These are phyloP conservation scores for Aegilops sharonensis DNA, from an alignment of 176 grass and related monocot genomes.

Conservation along the genomic window DNA sequence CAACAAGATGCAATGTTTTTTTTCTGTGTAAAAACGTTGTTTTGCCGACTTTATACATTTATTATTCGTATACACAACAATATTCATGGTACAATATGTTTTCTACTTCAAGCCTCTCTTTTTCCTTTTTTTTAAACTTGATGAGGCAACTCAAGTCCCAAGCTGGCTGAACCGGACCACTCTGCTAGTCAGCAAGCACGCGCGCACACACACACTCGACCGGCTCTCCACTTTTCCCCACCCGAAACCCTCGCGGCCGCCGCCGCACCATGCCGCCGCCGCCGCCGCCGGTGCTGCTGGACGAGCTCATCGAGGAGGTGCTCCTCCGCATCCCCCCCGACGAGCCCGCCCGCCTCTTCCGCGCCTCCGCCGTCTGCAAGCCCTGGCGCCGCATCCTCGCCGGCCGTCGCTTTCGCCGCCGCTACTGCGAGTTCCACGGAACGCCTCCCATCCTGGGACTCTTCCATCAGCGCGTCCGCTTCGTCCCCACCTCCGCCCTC, in stretches of 20 bases:
- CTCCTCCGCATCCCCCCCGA: not conserved
- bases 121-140: too few relatives aligned
- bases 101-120: too few relatives aligned
- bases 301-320: not conserved
- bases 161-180: too few relatives aligned
- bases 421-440: slow-evolving; percentile 22
- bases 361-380: slow-evolving; percentile 1
- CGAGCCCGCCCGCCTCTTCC: not conserved
- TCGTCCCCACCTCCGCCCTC: not conserved
- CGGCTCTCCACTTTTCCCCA: not conserved
- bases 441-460: not conserved
- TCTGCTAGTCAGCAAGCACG: too few relatives aligned
- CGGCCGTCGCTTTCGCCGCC: not conserved
- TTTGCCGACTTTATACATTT: too few relatives aligned
- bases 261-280: not conserved
- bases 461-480: not conserved
- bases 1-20: too few relatives aligned
- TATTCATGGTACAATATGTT: too few relatives aligned
- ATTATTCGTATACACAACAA: too few relatives aligned
- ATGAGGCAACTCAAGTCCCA: too few relatives aligned
- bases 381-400: slow-evolving; percentile 9
- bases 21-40: too few relatives aligned
- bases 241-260: not conserved
- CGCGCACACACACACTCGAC: too few relatives aligned
- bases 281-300: not conserved